Evolutionary conservation across 2,329 filamentous ascomycete species (phyloP).

Genomic region (Setomelanomma holmii): DNA sequence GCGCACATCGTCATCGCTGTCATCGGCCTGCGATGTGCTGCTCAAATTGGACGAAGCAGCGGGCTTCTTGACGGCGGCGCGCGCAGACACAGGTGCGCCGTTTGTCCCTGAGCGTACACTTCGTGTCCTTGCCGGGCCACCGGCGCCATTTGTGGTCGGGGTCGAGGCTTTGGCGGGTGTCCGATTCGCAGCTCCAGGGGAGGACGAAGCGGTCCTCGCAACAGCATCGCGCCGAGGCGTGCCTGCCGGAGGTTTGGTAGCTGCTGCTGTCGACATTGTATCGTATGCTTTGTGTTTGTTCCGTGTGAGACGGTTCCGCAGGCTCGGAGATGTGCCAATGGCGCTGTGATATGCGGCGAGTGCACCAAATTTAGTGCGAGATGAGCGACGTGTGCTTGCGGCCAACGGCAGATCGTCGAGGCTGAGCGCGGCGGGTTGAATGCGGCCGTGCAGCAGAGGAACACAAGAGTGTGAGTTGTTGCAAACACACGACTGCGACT

Average conservation of each 20-base stretch:
- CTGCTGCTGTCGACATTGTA: constrained; percentile 44
- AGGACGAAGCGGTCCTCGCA: constrained; percentile 30
- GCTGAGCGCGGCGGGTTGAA: constrained; percentile 13
- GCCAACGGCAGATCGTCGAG: constrained; percentile 11
- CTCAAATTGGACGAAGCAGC: constrained; percentile 42
- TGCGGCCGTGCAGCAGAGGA: not conserved
- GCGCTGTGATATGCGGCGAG: constrained; percentile 16
- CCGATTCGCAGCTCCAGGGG: constrained; percentile 42
- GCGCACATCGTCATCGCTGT: constrained; percentile 68
- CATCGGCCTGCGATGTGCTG: constrained; percentile 45
- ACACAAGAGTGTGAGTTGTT: not conserved
- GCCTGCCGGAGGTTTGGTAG: constrained; percentile 47
- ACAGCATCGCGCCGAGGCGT: constrained; percentile 35
- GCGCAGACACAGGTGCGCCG: constrained; percentile 49
- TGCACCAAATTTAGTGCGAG: constrained; percentile 14
- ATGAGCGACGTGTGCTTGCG: constrained; percentile 11
- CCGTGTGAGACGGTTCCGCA: constrained; percentile 10
- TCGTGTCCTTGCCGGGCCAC: constrained; percentile 39
- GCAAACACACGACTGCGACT: constrained; percentile 8
- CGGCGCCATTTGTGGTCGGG: constrained; percentile 37
- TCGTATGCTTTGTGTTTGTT: constrained; percentile 9
- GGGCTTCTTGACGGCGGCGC: constrained; percentile 48
- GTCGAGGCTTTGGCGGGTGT: constrained; percentile 40
- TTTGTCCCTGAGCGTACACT: constrained; percentile 40
- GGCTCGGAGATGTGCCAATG: constrained; percentile 13